These are phyloP conservation scores for Globisporangium recalcitrans DNA, from an alignment of 352 stramenopile genomes.

Conservation along the genomic window DNA sequence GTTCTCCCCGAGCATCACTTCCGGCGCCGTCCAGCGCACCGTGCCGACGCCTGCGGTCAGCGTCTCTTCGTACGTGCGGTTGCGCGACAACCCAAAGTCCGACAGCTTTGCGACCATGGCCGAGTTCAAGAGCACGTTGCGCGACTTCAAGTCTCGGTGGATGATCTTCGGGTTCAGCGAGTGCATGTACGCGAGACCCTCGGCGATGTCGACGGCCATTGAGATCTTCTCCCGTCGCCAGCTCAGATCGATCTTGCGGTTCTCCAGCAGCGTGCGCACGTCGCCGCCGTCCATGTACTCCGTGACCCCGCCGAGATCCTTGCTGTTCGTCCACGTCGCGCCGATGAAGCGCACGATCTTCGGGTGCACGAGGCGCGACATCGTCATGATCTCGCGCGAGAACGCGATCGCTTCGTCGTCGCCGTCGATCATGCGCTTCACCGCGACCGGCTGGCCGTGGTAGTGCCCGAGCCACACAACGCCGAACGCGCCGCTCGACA, in stretches of 20 bases:
- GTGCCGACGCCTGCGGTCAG: constrained; percentile 79
- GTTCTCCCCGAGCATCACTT: constrained; percentile 86
- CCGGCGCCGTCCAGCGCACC: constrained; percentile 80
- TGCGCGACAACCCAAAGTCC: constrained; percentile 78
- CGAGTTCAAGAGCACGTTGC: constrained; percentile 76
- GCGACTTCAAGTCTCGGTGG: constrained; percentile 80
- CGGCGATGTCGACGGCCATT: constrained; percentile 79
- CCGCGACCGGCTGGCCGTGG: constrained; percentile 76
- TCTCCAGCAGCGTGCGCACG: constrained; percentile 79
- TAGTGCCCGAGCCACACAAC: constrained; percentile 86
- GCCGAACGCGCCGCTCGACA: constrained; percentile 77
- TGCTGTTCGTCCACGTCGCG: constrained; percentile 75
- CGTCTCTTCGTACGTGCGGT: constrained; percentile 84
- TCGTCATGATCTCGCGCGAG: constrained; percentile 76
- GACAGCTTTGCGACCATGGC: constrained; percentile 81
- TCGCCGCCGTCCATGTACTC: constrained; percentile 87
- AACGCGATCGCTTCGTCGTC: constrained; percentile 75
- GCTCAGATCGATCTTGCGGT: constrained; percentile 71
- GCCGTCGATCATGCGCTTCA: constrained; percentile 86
- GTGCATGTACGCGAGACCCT: constrained; percentile 83
- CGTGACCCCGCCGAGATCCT: constrained; percentile 72
- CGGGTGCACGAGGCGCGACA: constrained; percentile 72
- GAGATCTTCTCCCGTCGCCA: constrained; percentile 81
- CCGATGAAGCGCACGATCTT: constrained; percentile 86
- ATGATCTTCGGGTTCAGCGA: constrained; percentile 79